These are phyloP conservation scores for Artemisia annua DNA, from an alignment of 129 eudicot species.

Conservation along the genomic window DNA sequence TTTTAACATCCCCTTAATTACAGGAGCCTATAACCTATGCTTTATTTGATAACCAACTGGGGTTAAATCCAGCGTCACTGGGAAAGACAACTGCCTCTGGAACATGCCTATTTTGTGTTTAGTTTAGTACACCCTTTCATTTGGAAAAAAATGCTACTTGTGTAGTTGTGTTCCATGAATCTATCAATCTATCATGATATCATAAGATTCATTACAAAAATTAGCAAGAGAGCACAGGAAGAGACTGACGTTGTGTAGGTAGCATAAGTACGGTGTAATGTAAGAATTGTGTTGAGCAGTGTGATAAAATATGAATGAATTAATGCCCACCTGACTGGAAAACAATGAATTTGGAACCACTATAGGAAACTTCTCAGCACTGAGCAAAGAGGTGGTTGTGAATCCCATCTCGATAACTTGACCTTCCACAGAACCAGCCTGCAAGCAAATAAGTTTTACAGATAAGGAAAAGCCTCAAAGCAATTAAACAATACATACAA, in stretches of 20 bases:
- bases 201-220: neutral
- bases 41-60: no score
- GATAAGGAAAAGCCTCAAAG: slow-evolving; percentile 12
- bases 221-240: neutral
- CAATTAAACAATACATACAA: neutral
- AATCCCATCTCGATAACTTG: slow-evolving; percentile 96
- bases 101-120: no score
- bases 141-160: no score
- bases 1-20: no score
- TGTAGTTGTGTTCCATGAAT: no score
- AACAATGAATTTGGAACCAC: slow-evolving; percentile 89
- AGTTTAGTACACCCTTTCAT: no score
- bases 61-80: no score
- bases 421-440: slow-evolving; percentile 99
- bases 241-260: no score
- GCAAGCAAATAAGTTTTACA: slow-evolving; percentile 27
- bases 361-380: slow-evolving; percentile 81
- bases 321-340: slow-evolving; percentile 77
- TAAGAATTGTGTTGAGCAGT: neutral
- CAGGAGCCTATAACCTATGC: no score
- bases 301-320: neutral
- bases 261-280: neutral
- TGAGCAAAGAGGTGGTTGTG: slow-evolving; percentile 70
- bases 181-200: neutral
- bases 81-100: no score